Percentiles rank a stretch among this genome's conserved stretches.
Conservation (phyloP, 805 yeast genomes). For the Henningerozyma blattae region DNA sequence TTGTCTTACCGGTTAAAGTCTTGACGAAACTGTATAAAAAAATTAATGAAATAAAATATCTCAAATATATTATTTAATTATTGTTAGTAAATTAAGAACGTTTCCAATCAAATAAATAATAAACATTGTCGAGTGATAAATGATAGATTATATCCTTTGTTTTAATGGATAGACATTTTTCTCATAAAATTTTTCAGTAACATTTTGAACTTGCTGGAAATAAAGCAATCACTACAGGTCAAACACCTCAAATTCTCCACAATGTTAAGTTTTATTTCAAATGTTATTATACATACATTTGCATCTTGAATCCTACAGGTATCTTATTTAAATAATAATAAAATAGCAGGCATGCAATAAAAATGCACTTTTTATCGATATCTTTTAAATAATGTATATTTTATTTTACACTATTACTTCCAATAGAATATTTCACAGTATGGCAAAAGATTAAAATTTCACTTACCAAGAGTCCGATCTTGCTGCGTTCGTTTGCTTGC, state of each 20-base stretch:
- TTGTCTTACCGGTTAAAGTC: slow-evolving; percentile 85
- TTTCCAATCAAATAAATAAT: neutral
- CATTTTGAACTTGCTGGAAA: no score
- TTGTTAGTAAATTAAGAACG: neutral
- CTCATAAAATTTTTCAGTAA: neutral
- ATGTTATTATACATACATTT: slow-evolving; percentile 8
- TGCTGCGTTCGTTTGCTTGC: no score
- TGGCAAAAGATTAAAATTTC: no score
- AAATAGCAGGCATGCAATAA: no score
- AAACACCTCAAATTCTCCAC: neutral
- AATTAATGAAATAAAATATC: neutral
- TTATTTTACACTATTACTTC: no score
- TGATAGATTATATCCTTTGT: neutral
- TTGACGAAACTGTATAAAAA: slow-evolving; percentile 47
- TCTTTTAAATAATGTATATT: no score
- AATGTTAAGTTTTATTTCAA: neutral
- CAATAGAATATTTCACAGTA: no score
- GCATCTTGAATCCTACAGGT: slow-evolving; percentile 9
- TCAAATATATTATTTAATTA: neutral
- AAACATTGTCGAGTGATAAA: neutral
- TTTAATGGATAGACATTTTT: neutral
- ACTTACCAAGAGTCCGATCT: no score
- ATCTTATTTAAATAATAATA: neutral
- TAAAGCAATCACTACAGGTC: no score
- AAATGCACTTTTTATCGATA: no score